Base-by-base conservation (phyloP, 352 stramenopile species). In the Pythium periplocum region DNA sequence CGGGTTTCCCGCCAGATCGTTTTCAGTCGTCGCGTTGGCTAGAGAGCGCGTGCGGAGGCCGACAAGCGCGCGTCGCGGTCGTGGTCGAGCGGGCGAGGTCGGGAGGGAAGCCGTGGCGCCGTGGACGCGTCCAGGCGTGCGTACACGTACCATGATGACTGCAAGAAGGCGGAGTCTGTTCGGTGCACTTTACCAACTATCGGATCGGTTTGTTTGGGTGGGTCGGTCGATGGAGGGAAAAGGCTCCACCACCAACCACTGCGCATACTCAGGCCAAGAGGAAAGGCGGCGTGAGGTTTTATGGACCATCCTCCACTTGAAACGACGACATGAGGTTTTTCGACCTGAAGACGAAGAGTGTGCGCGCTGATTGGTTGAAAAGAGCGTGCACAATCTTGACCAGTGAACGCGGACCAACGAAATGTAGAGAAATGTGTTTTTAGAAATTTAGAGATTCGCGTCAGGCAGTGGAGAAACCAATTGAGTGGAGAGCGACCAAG, bases 61-160 rank as follows among this genome's bases (percentile, higher is more conserved):
- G 17, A 26, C 17, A 26, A 26, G 17, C 17, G 17, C 17, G 17
- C 17, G 17, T 26, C 17, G 17, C 17, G 17, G 11, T 48, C 43
- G 10, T 17, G n/a, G 43, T 10, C 43, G 11, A 32, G 11, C 10
- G 10, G n/a, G 17, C 17, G 6, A 7, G 43, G 10, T 6, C 10
- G 11, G 10, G 17, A 26, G 17, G 17, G 17, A 26, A 26, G 17
- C 17, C 17, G 17, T 26, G 17, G 17, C 17, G 17, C 17, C 17
- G 17, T 26, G 17, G 17, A 26, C 17, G 17, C 17, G 17, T 26
- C 17, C 17, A 26, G 17, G 17, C 17, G 7, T 42, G 31, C 4
- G 34, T 41, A 45, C 38, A 66, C 59, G 47, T 53, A 66, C 59
- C 61, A 68, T 68, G 45, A 48, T 66, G 59, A 46, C 49, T 58